Conservation (phyloP, 1,284 basidiomycete species). For the Boletus mariae region DNA sequence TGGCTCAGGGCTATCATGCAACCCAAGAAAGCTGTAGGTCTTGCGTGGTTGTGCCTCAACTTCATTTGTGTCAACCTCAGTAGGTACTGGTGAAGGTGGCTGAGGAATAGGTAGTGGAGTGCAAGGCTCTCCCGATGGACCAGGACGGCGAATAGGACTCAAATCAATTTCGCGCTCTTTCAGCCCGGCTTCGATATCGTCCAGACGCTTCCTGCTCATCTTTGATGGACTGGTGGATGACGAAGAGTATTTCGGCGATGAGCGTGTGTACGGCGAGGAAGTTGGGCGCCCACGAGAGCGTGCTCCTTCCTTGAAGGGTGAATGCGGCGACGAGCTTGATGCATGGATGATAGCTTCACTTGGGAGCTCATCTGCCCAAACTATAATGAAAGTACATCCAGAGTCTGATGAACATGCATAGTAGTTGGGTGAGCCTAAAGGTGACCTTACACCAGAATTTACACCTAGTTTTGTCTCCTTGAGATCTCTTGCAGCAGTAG, state of each 20-base stretch:
- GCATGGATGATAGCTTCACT: background rate
- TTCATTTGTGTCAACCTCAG: slow-evolving; percentile 21
- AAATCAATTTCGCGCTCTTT: slow-evolving; percentile 17
- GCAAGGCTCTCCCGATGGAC: slow-evolving; percentile 6
- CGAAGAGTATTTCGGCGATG: background rate
- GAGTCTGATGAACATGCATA: background rate
- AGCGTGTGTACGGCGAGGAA: background rate
- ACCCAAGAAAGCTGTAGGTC: slow-evolving; percentile 26
- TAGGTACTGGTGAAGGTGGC: slow-evolving; percentile 27
- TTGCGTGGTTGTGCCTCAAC: slow-evolving; percentile 15
- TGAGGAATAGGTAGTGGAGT: slow-evolving; percentile 8
- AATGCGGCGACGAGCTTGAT: background rate
- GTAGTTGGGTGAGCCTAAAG: too few species aligned
- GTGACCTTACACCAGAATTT: slow-evolving; percentile 21
- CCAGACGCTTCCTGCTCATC: slow-evolving; percentile 14
- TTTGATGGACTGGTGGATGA: background rate
- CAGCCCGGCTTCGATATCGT: slow-evolving; percentile 19
- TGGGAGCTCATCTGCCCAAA: slow-evolving; percentile 20
- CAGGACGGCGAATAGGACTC: slow-evolving; percentile 10
- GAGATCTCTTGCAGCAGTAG: slow-evolving; percentile 24
- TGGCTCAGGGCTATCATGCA: slow-evolving; percentile 15
- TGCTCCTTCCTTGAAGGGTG: slow-evolving; percentile 1
- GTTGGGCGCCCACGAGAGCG: background rate
- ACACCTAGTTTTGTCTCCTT: slow-evolving; percentile 14
- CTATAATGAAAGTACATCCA: slow-evolving; percentile 7